Percentiles rank a stretch among this genome's conserved stretches.
phyloP scores from a whole-genome alignment of 805 yeast species.

The Metschnikowia picachoensis region DNA sequence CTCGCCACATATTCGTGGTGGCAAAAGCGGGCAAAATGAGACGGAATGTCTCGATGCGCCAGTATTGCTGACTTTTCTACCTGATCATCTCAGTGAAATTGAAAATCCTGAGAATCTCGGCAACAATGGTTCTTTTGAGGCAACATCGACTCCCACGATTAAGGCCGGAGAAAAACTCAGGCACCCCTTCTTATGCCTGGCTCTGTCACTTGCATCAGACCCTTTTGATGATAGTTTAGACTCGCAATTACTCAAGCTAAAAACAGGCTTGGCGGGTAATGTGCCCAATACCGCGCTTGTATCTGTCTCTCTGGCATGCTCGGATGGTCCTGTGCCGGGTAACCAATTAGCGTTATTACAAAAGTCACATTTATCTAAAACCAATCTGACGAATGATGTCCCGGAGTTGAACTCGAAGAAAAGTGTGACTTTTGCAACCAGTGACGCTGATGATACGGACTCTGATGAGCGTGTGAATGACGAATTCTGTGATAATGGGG shows the following conservation, averaged over 20 bases:
- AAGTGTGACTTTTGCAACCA: not conserved
- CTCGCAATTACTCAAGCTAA: constrained; percentile 15
- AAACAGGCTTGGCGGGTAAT: not conserved
- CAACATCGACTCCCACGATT: not conserved
- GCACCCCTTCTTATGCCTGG: constrained; percentile 8
- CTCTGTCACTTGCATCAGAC: constrained; percentile 18
- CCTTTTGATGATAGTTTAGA: constrained; percentile 27
- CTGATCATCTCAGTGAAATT: too few relatives aligned
- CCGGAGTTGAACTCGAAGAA: not conserved
- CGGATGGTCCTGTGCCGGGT: constrained; percentile 10
- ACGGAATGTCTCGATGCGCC: too few relatives aligned
- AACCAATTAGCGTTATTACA: constrained; percentile 15
- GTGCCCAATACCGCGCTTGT: not conserved
- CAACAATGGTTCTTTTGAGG: not conserved
- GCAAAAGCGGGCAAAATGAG: too few relatives aligned
- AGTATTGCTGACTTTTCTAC: too few relatives aligned
- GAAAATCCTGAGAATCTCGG: too few relatives aligned
- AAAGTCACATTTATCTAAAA: not conserved
- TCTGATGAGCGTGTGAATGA: too few relatives aligned
- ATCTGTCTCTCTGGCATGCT: not conserved
- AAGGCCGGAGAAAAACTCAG: not conserved
- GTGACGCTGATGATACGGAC: too few relatives aligned
- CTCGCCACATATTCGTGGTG: too few relatives aligned
- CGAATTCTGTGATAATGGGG: too few relatives aligned
- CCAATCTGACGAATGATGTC: not conserved